phyloP scores from a whole-genome alignment of 1,284 basidiomycete species.

The Puccinia polysora region DNA sequence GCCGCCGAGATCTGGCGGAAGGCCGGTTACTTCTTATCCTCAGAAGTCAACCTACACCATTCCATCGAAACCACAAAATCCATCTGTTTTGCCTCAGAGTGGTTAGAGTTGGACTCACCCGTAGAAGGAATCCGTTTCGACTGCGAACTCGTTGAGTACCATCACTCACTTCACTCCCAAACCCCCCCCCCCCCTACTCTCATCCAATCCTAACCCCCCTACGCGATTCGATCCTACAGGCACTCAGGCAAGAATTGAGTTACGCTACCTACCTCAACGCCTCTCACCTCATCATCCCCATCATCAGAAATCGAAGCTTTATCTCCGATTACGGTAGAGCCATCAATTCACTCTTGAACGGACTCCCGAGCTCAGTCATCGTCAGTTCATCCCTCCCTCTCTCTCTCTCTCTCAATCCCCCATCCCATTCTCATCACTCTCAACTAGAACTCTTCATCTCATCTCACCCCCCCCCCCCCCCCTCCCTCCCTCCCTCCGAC shows the following conservation, averaged over 20 bases:
- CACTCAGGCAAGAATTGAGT: slow-evolving; percentile 83
- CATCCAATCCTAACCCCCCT: slow-evolving; percentile 13
- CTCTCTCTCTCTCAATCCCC: not conserved
- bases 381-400: slow-evolving; percentile 27
- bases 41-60: slow-evolving; percentile 20
- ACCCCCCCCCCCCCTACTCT: not conserved
- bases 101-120: slow-evolving; percentile 87
- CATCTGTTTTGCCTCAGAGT: slow-evolving; percentile 74
- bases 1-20: slow-evolving; percentile 43
- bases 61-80: slow-evolving; percentile 47
- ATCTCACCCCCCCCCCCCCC: no score
- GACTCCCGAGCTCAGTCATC: slow-evolving; percentile 55
- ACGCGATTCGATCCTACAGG: slow-evolving; percentile 57
- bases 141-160: slow-evolving; percentile 69
- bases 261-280: slow-evolving; percentile 90
- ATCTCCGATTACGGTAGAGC: slow-evolving; percentile 88
- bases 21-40: slow-evolving; percentile 48
- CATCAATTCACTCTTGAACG: slow-evolving; percentile 68
- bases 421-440: slow-evolving; percentile 46
- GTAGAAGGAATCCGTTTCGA: slow-evolving; percentile 95
- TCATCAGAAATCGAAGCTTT: slow-evolving; percentile 75
- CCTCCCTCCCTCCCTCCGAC: no score
- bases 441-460: no score
- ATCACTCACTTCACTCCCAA: not conserved
- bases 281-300: slow-evolving; percentile 77